Evolutionary conservation across 768 basidiomycete genomes (phyloP), one percentile per base, ranked within the genome.

Genomic region (Amanita inopinata): DNA sequence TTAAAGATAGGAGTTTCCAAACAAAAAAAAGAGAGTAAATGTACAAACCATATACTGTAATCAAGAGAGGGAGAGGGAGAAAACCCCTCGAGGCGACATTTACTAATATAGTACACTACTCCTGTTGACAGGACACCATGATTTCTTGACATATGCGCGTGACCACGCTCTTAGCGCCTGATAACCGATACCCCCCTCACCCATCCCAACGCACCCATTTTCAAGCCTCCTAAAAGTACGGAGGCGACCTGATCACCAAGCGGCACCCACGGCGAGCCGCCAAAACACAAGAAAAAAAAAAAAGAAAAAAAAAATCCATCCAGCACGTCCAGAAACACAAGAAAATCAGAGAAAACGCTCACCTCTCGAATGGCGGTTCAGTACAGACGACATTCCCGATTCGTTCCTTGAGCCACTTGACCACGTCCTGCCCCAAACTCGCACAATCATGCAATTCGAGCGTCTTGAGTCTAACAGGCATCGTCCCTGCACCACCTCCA

Each of bases 381-480:
- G 73, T 70, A 50, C 76, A 80, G 19, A 71, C 62, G 1, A 85
- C 80, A 22, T 74, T 74, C 11, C 71, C 72, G 34, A 86, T 69
- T 44, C 83, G 62, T 41, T 60, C 66, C 55, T 69, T 70, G 52
- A 87, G 52, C 83, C 83, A 86, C 52, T 66, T 64, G 49, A 83
- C 60, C 35, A 87, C 80, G 53, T 87, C 83, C 56, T 71, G 68
- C 1, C 81, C 82, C 9, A 84, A 59, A 46, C 64, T 68, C 32
- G 74, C 65, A 58, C 83, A 86, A 45, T 84, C 81, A 51, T 75
- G 61, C 65, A 85, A 49, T 60, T 85, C 83, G 25, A 88, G 53
- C 38, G 63, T 61, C 51, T 64, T 67, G 49, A 87, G 56, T 52
- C 73, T 68, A 47, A 61, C 61, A 0, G 79, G 79, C 6, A 65